Conservation (phyloP, 805 yeast species). For the Ogataea polymorpha region DNA sequence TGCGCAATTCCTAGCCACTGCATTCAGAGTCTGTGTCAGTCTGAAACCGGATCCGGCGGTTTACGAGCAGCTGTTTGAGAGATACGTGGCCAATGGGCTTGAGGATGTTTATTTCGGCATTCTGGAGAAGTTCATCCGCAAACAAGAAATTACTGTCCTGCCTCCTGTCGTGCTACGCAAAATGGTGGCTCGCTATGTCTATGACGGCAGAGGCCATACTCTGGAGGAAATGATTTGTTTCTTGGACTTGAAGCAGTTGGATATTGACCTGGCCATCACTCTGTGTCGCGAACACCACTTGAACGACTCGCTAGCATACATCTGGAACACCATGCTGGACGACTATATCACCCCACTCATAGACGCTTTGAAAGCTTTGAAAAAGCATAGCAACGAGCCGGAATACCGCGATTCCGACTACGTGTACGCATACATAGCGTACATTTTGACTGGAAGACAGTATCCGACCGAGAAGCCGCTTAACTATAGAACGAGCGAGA, state of each 20-base stretch:
- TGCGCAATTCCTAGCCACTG: conserved; percentile 33
- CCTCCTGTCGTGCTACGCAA: conserved; percentile 64
- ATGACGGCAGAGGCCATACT: conserved; percentile 38
- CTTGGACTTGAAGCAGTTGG: conserved; percentile 64
- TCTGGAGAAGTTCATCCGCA: conserved; percentile 50
- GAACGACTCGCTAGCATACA: conserved; percentile 60
- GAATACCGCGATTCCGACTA: conserved; percentile 17
- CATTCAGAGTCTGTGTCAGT: conserved; percentile 41
- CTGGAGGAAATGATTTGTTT: conserved; percentile 70
- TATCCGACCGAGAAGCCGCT: conserved; percentile 68
- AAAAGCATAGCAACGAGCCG: neutral
- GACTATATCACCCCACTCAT: conserved; percentile 73
- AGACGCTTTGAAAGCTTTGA: conserved; percentile 47
- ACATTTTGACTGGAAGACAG: conserved; percentile 69
- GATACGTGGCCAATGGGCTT: conserved; percentile 34
- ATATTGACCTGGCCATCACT: conserved; percentile 70
- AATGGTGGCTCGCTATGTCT: conserved; percentile 52
- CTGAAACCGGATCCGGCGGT: conserved; percentile 35
- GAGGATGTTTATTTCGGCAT: conserved; percentile 45
- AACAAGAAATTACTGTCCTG: conserved; percentile 42
- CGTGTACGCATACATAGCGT: conserved; percentile 62
- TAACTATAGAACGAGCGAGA: conserved; percentile 28
- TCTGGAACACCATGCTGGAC: conserved; percentile 65
- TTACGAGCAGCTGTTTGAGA: conserved; percentile 46
- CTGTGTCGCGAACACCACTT: conserved; percentile 57